phyloP scores from a whole-genome alignment of 495 filamentous ascomycete species.

The Penicillium robsamsonii region DNA sequence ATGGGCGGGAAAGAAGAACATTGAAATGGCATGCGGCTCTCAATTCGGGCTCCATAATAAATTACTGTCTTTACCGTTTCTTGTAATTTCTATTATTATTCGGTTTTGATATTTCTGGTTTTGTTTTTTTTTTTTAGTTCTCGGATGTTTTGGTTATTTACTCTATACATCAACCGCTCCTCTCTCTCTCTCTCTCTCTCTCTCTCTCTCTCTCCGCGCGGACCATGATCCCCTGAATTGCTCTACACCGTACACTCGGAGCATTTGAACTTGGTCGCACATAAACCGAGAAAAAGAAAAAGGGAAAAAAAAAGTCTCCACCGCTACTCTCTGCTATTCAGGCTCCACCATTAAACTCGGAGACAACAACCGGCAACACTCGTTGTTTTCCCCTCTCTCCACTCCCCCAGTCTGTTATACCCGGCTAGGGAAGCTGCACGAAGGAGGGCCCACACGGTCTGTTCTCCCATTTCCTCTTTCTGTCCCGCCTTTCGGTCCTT shows the following conservation, averaged over 20 bases:
- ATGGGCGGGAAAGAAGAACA: neutral
- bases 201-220: neutral
- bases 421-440: conserved; percentile 26
- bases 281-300: conserved; percentile 10
- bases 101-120: neutral
- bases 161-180: neutral
- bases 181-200: neutral
- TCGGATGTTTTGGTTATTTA: neutral
- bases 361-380: conserved; percentile 18
- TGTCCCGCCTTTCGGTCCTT: neutral
- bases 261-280: conserved; percentile 14
- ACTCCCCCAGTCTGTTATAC: conserved; percentile 16
- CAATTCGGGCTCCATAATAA: neutral
- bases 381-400: neutral
- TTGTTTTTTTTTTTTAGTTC: neutral
- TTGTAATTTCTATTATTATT: neutral
- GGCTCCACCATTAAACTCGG: conserved; percentile 22
- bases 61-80: neutral
- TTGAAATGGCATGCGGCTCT: neutral
- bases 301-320: conserved; percentile 2
- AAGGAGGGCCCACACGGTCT: conserved; percentile 8
- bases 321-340: conserved; percentile 8
- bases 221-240: neutral
- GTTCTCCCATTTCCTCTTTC: conserved; percentile 8
- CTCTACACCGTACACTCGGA: conserved; percentile 1